These are phyloP conservation scores for Auricularia sp. DNA, from an alignment of 768 basidiomycete species.

Conservation along the genomic window DNA sequence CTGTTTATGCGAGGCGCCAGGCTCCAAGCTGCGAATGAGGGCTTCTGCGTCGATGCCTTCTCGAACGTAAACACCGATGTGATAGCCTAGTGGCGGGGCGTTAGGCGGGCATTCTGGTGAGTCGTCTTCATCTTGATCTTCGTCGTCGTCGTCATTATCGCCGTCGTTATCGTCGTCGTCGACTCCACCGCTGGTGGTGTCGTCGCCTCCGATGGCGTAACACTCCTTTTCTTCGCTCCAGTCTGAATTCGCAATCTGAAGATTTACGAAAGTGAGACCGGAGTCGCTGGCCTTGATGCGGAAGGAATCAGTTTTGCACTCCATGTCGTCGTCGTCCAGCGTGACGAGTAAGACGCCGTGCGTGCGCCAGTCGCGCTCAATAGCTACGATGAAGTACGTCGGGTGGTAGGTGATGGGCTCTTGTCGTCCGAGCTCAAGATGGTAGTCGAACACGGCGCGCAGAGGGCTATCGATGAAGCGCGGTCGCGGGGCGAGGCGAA, in stretches of 20 bases:
- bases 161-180: background rate
- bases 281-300: background rate
- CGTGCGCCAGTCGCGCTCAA: background rate
- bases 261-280: background rate
- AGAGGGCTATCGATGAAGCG: background rate
- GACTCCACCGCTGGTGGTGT: background rate
- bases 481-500: background rate
- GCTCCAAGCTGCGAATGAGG: background rate
- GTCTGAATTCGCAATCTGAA: background rate
- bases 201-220: background rate
- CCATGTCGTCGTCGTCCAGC: background rate
- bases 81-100: background rate
- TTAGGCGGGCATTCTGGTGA: background rate
- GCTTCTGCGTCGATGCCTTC: background rate
- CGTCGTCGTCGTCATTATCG: background rate
- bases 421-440: background rate
- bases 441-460: background rate
- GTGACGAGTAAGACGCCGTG: background rate
- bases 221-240: background rate
- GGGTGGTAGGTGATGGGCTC: background rate
- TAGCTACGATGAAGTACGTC: background rate
- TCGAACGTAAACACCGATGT: background rate
- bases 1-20: background rate
- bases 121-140: background rate
- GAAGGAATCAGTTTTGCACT: background rate